phyloP scores from a whole-genome alignment of 208 protist genomes.

The Strigomonas galati region DNA sequence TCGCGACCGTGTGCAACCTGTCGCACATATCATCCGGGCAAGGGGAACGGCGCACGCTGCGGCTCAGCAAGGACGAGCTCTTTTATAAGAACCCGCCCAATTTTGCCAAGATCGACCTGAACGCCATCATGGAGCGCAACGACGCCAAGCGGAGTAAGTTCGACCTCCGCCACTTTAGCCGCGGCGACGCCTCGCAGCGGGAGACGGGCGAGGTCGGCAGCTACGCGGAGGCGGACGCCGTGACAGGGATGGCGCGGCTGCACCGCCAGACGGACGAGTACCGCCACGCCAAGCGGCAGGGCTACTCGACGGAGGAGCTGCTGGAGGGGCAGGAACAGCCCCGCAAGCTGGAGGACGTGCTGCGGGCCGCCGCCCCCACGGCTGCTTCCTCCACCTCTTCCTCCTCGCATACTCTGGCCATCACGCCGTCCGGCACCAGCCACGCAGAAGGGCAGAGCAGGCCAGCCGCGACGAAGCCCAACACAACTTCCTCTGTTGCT shows the following conservation, averaged over 20 bases:
- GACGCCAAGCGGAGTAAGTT: conserved; percentile 67
- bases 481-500: neutral
- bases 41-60: conserved; percentile 46
- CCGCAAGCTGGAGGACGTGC: conserved; percentile 42
- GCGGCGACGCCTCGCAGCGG: conserved; percentile 30
- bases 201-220: conserved; percentile 50
- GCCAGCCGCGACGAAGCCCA: neutral
- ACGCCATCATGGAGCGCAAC: conserved; percentile 42
- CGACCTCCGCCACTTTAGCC: conserved; percentile 44
- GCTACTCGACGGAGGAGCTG: conserved; percentile 77
- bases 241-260: conserved; percentile 52
- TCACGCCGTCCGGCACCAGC: neutral
- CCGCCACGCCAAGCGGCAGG: conserved; percentile 71
- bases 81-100: conserved; percentile 67
- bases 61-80: conserved; percentile 81
- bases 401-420: neutral
- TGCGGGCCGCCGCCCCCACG: conserved; percentile 14
- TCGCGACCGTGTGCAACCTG: conserved; percentile 86
- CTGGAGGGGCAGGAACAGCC: conserved; percentile 16
- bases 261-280: conserved; percentile 79
- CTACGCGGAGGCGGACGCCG: conserved; percentile 74
- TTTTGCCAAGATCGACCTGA: conserved; percentile 35
- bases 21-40: conserved; percentile 63
- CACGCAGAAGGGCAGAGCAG: neutral
- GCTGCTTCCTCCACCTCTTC: neutral